These are phyloP conservation scores for Sugiyamaella sp. DNA, from an alignment of 1,139 yeast genomes.

Conservation along the genomic window DNA sequence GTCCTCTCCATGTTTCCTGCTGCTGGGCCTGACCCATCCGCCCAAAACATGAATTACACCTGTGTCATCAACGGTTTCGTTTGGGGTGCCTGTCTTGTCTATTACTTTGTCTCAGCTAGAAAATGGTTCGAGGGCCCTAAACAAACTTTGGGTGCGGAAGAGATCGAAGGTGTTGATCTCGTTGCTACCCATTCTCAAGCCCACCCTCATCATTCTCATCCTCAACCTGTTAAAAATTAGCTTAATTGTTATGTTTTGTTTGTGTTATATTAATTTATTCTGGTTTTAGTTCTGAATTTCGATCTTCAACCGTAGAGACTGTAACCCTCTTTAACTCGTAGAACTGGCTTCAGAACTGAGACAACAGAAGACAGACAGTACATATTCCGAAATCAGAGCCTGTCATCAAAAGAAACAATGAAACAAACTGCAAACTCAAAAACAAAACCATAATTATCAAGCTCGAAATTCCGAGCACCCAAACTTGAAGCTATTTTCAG, in stretches of 20 bases:
- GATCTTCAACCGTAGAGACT: no score
- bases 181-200: slow-evolving; percentile 16
- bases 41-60: slow-evolving; percentile 64
- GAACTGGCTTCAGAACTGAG: no score
- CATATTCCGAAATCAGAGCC: no score
- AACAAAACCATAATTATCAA: no score
- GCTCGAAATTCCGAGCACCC: no score
- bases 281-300: not conserved
- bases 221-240: slow-evolving; percentile 14
- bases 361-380: no score
- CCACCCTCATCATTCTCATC: not conserved
- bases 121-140: slow-evolving; percentile 68
- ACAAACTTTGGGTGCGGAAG: slow-evolving; percentile 50
- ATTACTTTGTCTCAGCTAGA: slow-evolving; percentile 58
- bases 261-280: not conserved
- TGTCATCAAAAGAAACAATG: no score
- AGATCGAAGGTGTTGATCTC: slow-evolving; percentile 32
- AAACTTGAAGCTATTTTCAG: no score
- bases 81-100: slow-evolving; percentile 52
- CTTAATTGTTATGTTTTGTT: not conserved
- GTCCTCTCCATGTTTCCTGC: slow-evolving; percentile 62
- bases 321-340: no score
- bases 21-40: slow-evolving; percentile 51
- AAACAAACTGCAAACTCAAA: no score
- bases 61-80: slow-evolving; percentile 63